Conservation (phyloP, 768 basidiomycete genomes). For the Trametes meyenii region DNA sequence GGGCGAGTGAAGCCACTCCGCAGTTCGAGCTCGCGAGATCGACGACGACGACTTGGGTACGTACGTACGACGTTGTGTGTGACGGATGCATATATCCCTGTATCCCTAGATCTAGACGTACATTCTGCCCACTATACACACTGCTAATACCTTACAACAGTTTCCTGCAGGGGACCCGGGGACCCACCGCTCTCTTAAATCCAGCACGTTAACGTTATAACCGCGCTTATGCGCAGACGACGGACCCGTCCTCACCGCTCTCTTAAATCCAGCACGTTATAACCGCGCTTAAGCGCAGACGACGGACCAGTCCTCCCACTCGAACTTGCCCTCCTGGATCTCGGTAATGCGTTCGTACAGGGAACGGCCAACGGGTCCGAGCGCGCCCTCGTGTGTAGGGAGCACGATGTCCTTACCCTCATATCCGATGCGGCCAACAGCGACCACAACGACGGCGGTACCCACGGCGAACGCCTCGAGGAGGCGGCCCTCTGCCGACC, state of each 20-base stretch:
- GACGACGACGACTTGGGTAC: background rate
- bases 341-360: slow-evolving; percentile 74
- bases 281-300: slow-evolving; percentile 29
- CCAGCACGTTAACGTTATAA: no score
- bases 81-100: slow-evolving; percentile 3
- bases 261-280: no score
- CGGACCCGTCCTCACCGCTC: slow-evolving; percentile 72
- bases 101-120: slow-evolving; percentile 17
- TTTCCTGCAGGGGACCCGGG: slow-evolving; percentile 2
- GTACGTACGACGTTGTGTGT: background rate
- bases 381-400: slow-evolving; percentile 54
- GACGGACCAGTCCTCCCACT: slow-evolving; percentile 71
- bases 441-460: slow-evolving; percentile 77
- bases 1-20: slow-evolving; percentile 19
- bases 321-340: slow-evolving; percentile 69
- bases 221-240: slow-evolving; percentile 36
- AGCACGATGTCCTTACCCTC: slow-evolving; percentile 63
- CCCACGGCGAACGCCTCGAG: slow-evolving; percentile 87
- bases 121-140: slow-evolving; percentile 10
- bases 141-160: slow-evolving; percentile 2
- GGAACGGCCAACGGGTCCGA: slow-evolving; percentile 63
- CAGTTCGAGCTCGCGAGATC: no score
- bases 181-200: background rate
- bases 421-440: slow-evolving; percentile 75
- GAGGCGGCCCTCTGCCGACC: slow-evolving; percentile 60